These are phyloP conservation scores for Claviceps purpurea DNA, from an alignment of 2,329 filamentous ascomycete species.

Conservation along the genomic window DNA sequence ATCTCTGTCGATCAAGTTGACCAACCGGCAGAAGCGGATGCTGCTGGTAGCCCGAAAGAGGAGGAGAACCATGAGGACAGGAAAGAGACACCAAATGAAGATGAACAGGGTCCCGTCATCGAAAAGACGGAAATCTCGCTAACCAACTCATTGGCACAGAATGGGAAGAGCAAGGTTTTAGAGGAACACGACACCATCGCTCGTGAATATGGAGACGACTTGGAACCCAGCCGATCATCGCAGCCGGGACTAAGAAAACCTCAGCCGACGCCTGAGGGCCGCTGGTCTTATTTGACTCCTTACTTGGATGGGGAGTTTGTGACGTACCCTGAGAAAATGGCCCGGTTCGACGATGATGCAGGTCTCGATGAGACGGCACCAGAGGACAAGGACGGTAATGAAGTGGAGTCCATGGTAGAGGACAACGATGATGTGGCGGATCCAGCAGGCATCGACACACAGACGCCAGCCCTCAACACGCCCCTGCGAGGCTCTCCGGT, in stretches of 20 bases:
- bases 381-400: conserved; percentile 14
- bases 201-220: background rate
- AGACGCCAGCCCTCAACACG: conserved; percentile 25
- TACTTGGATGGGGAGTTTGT: conserved; percentile 26
- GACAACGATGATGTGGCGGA: conserved; percentile 21
- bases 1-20: conserved; percentile 4
- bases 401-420: conserved; percentile 19
- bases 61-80: background rate
- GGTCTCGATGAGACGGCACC: conserved; percentile 17
- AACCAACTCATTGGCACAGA: background rate
- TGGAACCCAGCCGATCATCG: background rate
- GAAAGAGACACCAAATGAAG: background rate
- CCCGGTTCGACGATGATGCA: conserved; percentile 18
- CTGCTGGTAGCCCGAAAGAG: background rate
- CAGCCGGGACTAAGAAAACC: conserved; percentile 10
- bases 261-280: conserved; percentile 18
- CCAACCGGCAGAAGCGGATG: background rate
- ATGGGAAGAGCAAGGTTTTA: background rate
- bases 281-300: conserved; percentile 26
- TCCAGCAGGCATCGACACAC: conserved; percentile 16
- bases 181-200: background rate
- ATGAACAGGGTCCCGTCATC: background rate
- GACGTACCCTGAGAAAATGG: conserved; percentile 25
- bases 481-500: conserved; percentile 25
- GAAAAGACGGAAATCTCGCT: background rate